phyloP scores from a whole-genome alignment of 192 early-diverging fungal genomes.

The Gonapodya prolifera region DNA sequence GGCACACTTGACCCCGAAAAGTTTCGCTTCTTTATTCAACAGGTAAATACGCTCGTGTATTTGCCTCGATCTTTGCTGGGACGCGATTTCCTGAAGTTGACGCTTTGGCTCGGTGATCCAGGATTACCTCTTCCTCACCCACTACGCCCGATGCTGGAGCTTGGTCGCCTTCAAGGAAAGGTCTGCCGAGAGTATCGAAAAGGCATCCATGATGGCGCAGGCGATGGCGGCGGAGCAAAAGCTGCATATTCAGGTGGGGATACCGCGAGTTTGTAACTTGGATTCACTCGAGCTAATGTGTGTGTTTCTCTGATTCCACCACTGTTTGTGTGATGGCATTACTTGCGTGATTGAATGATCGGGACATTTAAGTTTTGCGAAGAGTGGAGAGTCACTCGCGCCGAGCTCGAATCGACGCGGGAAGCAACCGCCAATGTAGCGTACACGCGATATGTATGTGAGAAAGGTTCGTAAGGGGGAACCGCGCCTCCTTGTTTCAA shows the following conservation, averaged over 20 bases:
- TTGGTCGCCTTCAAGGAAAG: constrained; percentile 64
- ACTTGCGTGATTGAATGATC: too few relatives aligned
- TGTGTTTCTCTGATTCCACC: too few relatives aligned
- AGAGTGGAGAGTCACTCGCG: constrained; percentile 55
- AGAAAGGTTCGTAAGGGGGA: constrained; percentile 33
- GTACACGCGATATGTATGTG: constrained; percentile 73
- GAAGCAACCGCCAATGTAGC: constrained; percentile 68
- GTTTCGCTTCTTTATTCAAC: constrained; percentile 69
- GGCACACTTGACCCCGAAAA: constrained; percentile 53
- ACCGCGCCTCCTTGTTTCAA: too few relatives aligned
- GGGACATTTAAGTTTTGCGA: constrained; percentile 66
- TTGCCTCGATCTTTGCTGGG: too few relatives aligned
- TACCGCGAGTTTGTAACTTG: background rate
- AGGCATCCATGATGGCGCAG: constrained; percentile 45
- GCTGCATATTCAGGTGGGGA: constrained; percentile 50
- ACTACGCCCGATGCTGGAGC: constrained; percentile 64
- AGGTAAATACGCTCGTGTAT: too few relatives aligned
- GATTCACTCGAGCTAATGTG: constrained; percentile 4
- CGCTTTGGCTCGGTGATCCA: too few relatives aligned
- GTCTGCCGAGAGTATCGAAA: constrained; percentile 37
- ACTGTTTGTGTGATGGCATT: too few relatives aligned
- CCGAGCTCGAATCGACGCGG: constrained; percentile 48
- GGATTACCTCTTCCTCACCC: constrained; percentile 67
- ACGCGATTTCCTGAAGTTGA: too few relatives aligned
- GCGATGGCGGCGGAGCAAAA: constrained; percentile 53